Evolutionary conservation across 805 yeast species (phyloP), one percentile per base, ranked within the genome.

Genomic region (Lipomyces sp.): DNA sequence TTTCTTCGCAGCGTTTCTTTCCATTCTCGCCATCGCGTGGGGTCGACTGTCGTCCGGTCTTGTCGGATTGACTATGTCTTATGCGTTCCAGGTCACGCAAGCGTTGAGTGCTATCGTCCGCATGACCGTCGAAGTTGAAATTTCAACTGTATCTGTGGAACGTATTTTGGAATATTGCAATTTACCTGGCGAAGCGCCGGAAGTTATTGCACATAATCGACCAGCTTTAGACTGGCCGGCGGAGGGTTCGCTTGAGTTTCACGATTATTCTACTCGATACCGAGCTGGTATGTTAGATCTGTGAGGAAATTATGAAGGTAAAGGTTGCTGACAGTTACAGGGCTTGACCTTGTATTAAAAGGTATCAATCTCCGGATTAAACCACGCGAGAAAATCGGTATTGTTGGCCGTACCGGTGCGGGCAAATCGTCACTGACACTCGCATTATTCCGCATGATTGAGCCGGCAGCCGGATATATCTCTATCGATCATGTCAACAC

Each of bases 61-160:
- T 75, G 92, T 93, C 74, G 99, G 99, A 81, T 82, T 95, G 74
- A 89, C 97, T 29, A 90, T 95, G 73, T 89, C 96, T 55, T 95
- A 95, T 78, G 94, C 99, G 2, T 83, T 95, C 69, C 97, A 92
- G 77, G 85, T 92, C 65, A 95, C 99, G 0, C 97, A 91, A 77
- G 84, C 97, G 0, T 84, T 95, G 78, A 92, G 93, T 77, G 91
- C 97, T 97, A 92, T 95, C 79, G 98, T 95, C 37, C 86, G 99
- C 80, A 93, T 93, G 98, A 91, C 97, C 0, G 99, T 95, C 55
- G 99, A 95, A 74, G 97, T 95, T 54, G 99, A 94, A 78, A 92
- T 98, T 7, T 93, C 92, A 77, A 93, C 95, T 80, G 98, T 95
- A 42, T 90, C 97, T 24, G 97, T 95, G 54, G 98, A 94, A 80